A percentile compares a stretch with the other conserved stretches of the same genome.
Conservation (phyloP, 176 grass and related monocot species). For the Oryza glaberrima region DNA sequence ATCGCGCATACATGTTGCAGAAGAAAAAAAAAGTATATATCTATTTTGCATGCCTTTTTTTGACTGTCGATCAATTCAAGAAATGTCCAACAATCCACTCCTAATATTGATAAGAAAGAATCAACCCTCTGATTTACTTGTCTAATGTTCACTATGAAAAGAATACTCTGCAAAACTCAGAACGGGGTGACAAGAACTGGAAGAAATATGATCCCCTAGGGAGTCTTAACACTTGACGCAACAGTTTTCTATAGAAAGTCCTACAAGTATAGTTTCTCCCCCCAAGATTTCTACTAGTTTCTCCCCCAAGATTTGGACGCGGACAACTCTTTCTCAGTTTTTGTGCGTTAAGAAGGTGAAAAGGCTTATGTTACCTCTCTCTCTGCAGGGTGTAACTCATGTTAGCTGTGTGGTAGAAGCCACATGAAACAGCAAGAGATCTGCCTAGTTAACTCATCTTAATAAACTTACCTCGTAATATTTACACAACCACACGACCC, state of each 20-base stretch:
- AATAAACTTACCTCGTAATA: conserved; percentile 33
- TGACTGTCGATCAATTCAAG: background rate
- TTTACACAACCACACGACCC: conserved; percentile 22
- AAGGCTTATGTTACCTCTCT: conserved; percentile 23
- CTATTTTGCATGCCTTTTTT: background rate
- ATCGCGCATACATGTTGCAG: background rate
- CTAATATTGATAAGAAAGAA: background rate
- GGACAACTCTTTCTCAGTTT: conserved; percentile 14
- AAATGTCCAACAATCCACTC: background rate
- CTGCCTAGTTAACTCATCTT: conserved; percentile 4
- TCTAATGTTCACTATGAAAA: background rate
- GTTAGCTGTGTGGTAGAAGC: background rate
- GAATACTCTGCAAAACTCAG: background rate
- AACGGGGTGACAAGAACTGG: background rate
- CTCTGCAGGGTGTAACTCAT: background rate
- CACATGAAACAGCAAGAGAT: background rate
- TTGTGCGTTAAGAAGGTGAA: conserved; percentile 10
- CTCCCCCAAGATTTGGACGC: background rate
- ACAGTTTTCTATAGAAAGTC: background rate
- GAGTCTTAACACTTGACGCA: background rate
- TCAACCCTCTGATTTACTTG: background rate
- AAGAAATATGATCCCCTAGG: background rate
- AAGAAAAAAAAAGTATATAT: background rate
- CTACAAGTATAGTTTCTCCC: background rate
- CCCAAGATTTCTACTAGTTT: background rate